A percentile compares a stretch with the other conserved stretches of the same genome.
Conservation (phyloP, 2,329 filamentous ascomycete genomes). For the Sporothrix curviconia region DNA sequence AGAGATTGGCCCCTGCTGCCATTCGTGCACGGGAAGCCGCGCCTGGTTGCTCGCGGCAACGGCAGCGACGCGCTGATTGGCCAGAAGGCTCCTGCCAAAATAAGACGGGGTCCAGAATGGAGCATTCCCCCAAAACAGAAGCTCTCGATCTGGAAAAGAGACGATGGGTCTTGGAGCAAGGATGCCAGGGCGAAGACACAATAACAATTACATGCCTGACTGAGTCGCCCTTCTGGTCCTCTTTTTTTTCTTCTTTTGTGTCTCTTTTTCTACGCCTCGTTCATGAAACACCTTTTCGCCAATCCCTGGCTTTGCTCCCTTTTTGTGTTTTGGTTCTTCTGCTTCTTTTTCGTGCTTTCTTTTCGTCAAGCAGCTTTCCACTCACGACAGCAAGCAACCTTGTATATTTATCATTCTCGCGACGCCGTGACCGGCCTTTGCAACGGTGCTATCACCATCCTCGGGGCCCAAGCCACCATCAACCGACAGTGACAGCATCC, state of each 20-base stretch:
- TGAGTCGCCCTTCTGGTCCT: background rate
- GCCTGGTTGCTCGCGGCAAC: slow-evolving; percentile 24
- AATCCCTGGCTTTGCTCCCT: background rate
- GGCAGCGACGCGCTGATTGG: slow-evolving; percentile 20
- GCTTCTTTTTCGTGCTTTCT: background rate
- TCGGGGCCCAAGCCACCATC: too few relatives aligned
- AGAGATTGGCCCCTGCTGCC: too few relatives aligned
- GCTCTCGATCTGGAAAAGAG: slow-evolving; percentile 6
- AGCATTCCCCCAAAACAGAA: slow-evolving; percentile 11
- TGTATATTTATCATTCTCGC: background rate
- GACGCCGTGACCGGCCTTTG: background rate
- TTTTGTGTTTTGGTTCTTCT: background rate
- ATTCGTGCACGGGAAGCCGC: background rate
- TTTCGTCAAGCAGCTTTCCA: background rate
- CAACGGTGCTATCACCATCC: too few relatives aligned
- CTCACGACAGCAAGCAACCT: background rate
- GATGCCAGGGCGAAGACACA: slow-evolving; percentile 13
- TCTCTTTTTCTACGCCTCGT: background rate
- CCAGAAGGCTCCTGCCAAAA: slow-evolving; percentile 5
- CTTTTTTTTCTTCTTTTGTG: background rate
- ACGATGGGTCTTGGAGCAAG: background rate
- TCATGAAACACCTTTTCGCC: background rate
- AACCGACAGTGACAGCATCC: background rate
- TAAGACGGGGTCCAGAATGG: slow-evolving; percentile 10
- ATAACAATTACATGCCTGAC: slow-evolving; percentile 14